Conservation (phyloP, 139 green algal genomes). For the Zygnema cylindricum region DNA sequence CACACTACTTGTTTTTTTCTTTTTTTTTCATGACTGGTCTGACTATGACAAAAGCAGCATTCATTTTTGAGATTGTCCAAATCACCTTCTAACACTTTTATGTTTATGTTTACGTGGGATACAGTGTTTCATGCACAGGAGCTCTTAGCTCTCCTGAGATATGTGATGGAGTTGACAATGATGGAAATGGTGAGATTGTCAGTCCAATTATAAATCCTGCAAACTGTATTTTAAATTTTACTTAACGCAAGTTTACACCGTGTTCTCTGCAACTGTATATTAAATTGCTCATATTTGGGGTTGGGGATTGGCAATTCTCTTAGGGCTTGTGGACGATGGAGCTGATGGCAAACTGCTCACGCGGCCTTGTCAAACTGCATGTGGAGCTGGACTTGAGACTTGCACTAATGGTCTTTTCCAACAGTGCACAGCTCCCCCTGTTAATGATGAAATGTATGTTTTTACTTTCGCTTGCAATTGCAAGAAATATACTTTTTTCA, state of each 20-base stretch:
- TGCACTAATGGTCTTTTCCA: not conserved
- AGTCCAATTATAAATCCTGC: no score
- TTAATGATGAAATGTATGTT: constrained; percentile 6
- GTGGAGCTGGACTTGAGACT: constrained; percentile 28
- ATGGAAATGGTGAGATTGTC: not conserved
- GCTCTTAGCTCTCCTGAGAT: constrained; percentile 4
- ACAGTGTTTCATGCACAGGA: not conserved
- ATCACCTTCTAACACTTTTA: no score
- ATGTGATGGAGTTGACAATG: constrained; percentile 27
- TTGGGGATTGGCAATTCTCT: no score
- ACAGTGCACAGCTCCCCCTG: constrained; percentile 2
- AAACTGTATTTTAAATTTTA: no score
- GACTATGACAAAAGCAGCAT: no score
- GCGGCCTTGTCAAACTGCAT: not conserved
- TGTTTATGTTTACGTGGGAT: no score
- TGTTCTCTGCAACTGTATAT: no score
- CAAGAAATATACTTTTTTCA: not conserved
- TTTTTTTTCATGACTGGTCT: no score
- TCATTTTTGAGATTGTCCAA: no score
- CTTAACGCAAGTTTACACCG: no score
- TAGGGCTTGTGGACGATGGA: constrained; percentile 15
- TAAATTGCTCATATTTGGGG: no score
- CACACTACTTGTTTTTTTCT: no score
- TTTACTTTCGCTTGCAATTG: not conserved
- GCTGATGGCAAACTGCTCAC: not conserved